Conservation (phyloP, 768 basidiomycete species). For the Cystobasidium ongulense region DNA sequence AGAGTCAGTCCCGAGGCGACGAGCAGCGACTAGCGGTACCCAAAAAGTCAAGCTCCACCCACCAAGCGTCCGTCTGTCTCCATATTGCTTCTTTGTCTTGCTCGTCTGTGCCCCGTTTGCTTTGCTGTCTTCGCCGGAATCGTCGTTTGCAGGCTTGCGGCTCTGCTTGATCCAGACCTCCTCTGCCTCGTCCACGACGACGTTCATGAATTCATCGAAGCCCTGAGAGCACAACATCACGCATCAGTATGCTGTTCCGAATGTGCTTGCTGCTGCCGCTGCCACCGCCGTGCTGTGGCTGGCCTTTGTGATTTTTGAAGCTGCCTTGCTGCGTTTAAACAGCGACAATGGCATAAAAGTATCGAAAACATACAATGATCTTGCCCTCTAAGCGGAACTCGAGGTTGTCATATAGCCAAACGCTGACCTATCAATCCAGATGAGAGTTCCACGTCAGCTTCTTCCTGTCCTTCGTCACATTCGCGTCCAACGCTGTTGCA, state of each 20-base stretch:
- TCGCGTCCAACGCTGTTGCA: no score
- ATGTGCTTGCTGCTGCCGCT: background rate
- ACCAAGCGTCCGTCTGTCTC: constrained; percentile 53
- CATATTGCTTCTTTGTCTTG: constrained; percentile 58
- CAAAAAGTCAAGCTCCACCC: background rate
- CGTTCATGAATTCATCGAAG: constrained; percentile 97
- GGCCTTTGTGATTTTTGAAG: background rate
- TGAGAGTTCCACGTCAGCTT: background rate
- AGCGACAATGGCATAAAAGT: background rate
- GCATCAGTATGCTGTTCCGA: background rate
- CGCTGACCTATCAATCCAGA: constrained; percentile 38
- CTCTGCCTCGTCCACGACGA: constrained; percentile 82
- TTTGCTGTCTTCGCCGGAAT: constrained; percentile 42
- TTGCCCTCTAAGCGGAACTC: constrained; percentile 92
- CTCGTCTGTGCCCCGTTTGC: background rate
- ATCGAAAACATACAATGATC: constrained; percentile 66
- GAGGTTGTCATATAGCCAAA: constrained; percentile 93
- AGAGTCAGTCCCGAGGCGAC: background rate
- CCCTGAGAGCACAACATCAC: constrained; percentile 53
- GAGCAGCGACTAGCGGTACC: background rate
- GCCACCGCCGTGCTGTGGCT: background rate
- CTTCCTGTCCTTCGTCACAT: no score
- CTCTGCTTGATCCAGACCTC: constrained; percentile 64
- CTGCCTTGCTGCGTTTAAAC: background rate
- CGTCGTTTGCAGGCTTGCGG: constrained; percentile 32